Evolutionary conservation across 2,329 filamentous ascomycete species (phyloP).

Genomic region (Talaromyces sp.): DNA sequence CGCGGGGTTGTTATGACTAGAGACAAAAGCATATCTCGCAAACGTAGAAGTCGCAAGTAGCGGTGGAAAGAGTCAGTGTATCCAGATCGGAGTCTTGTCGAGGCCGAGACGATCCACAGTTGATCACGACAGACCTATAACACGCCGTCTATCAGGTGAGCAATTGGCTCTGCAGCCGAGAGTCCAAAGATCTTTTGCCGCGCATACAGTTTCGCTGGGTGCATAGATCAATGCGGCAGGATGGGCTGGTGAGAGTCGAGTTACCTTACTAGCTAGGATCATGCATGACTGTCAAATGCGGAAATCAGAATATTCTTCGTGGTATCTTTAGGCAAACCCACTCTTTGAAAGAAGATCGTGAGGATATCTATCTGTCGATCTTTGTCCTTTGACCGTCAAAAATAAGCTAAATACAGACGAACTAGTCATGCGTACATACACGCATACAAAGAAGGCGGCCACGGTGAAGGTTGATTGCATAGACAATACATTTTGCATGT

Average conservation of each 20-base stretch:
- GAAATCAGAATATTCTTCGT: neutral
- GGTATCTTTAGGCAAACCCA: neutral
- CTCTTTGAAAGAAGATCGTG: neutral
- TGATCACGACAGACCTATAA: neutral
- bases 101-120: neutral
- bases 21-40: neutral
- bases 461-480: neutral
- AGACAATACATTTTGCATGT: neutral
- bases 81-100: neutral
- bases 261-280: neutral
- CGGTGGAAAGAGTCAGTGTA: neutral
- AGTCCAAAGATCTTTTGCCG: slow-evolving; percentile 4
- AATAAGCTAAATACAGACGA: neutral
- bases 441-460: neutral
- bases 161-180: neutral
- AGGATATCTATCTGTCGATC: neutral
- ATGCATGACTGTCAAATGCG: neutral
- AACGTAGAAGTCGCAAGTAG: neutral
- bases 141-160: neutral
- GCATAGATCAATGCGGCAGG: neutral
- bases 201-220: neutral
- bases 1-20: neutral
- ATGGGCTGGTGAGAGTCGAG: neutral
- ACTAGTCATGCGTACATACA: neutral
- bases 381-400: neutral